Conservation (phyloP, 2,329 filamentous ascomycete genomes). For the Exophiala lecanii-corni region DNA sequence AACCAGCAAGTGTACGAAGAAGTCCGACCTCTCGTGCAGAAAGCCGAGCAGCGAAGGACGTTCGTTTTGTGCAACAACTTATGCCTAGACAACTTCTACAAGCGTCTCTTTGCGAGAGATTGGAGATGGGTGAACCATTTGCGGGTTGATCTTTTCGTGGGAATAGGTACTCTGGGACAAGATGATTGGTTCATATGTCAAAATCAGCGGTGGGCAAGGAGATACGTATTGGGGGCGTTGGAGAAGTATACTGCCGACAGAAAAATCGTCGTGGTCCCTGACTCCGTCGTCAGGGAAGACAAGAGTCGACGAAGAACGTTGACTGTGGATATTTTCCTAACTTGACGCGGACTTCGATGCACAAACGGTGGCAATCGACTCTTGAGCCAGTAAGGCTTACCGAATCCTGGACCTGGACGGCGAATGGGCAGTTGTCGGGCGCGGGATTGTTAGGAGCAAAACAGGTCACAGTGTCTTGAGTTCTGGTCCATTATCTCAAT, state of each 20-base stretch:
- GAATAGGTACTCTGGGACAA: constrained; percentile 10
- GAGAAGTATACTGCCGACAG: constrained; percentile 12
- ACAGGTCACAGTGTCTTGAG: too few relatives aligned
- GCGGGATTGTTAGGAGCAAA: too few relatives aligned
- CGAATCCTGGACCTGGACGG: too few relatives aligned
- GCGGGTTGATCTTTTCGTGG: constrained; percentile 15
- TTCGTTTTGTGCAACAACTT: constrained; percentile 19
- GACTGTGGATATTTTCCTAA: constrained; percentile 15
- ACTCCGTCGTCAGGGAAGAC: constrained; percentile 11
- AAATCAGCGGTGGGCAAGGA: constrained; percentile 16
- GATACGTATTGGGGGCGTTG: constrained; percentile 14
- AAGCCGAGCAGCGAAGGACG: constrained; percentile 3
- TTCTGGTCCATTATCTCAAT: too few relatives aligned
- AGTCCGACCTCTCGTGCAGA: constrained; percentile 9
- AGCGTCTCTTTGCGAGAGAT: constrained; percentile 8
- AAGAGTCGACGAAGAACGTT: constrained; percentile 10
- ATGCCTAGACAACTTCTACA: constrained; percentile 19
- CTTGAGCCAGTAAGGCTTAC: too few relatives aligned
- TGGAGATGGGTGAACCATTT: constrained; percentile 18
- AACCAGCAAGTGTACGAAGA: constrained; percentile 15
- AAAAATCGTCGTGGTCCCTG: constrained; percentile 9
- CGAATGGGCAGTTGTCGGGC: too few relatives aligned
- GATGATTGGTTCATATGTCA: constrained; percentile 21
- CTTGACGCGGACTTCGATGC: too few relatives aligned
- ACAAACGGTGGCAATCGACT: too few relatives aligned